These are phyloP conservation scores for Trichothecium roseum DNA, from an alignment of 2,329 filamentous ascomycete genomes.

Conservation along the genomic window DNA sequence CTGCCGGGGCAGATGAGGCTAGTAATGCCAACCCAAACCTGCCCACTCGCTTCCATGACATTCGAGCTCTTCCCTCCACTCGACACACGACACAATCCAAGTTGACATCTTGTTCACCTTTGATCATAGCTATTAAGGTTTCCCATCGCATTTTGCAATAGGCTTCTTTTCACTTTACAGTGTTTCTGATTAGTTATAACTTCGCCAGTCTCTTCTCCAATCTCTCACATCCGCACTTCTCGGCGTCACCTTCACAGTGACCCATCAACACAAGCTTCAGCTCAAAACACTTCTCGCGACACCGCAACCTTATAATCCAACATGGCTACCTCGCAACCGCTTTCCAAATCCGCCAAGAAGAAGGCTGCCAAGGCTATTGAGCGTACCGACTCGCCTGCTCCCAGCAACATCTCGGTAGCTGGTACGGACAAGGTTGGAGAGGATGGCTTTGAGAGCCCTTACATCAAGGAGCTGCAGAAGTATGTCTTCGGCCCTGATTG, in stretches of 20 bases:
- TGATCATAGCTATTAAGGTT: too few species aligned
- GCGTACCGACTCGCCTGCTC: slow-evolving; percentile 45
- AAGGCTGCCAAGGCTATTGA: slow-evolving; percentile 42
- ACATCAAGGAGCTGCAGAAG: slow-evolving; percentile 87
- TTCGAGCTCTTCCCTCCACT: too few species aligned
- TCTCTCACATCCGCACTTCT: not conserved
- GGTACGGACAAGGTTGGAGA: slow-evolving; percentile 43
- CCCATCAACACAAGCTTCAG: not conserved
- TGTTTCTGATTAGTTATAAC: too few species aligned
- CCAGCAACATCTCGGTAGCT: slow-evolving; percentile 32
- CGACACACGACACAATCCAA: too few species aligned
- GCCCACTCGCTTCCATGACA: too few species aligned
- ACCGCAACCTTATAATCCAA: not conserved
- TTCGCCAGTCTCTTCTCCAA: not conserved
- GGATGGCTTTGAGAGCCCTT: slow-evolving; percentile 58
- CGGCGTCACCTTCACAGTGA: not conserved
- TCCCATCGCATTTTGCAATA: too few species aligned
- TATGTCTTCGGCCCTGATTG: slow-evolving; percentile 31
- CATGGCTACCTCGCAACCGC: slow-evolving; percentile 54
- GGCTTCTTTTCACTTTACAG: too few species aligned
- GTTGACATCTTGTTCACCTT: too few species aligned
- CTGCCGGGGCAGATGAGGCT: too few species aligned
- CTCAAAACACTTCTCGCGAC: not conserved
- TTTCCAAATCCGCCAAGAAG: slow-evolving; percentile 62
- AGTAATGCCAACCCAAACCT: too few species aligned